Conservation (phyloP, 2,329 filamentous ascomycete species). For the Cordyceps tenuipes region DNA sequence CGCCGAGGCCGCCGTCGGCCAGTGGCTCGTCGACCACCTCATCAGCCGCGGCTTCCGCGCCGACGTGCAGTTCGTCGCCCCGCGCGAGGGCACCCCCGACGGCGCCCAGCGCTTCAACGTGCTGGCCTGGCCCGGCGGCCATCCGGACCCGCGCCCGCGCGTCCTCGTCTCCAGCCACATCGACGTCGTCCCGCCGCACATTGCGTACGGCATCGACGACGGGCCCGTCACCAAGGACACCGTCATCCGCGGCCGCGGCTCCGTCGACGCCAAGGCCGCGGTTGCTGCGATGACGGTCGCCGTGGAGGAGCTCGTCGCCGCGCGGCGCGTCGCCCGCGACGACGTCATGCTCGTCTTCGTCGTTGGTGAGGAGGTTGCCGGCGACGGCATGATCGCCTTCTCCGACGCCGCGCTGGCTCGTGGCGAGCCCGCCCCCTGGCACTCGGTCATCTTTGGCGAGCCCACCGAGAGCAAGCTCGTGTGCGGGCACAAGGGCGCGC, state of each 20-base stretch:
- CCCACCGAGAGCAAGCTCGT: conserved; percentile 84
- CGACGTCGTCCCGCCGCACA: conserved; percentile 66
- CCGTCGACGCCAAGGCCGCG: conserved; percentile 62
- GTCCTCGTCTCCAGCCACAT: conserved; percentile 74
- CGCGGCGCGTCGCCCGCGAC: conserved; percentile 31
- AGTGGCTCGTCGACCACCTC: conserved; percentile 62
- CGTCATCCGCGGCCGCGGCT: conserved; percentile 63
- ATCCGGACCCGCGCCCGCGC: conserved; percentile 40
- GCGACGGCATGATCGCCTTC: conserved; percentile 68
- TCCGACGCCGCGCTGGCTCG: conserved; percentile 28
- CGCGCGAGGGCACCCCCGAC: conserved; percentile 20
- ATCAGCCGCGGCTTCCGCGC: conserved; percentile 35
- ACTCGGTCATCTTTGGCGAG: conserved; percentile 82
- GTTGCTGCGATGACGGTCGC: conserved; percentile 70
- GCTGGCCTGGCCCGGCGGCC: conserved; percentile 53
- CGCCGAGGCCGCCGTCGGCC: conserved; percentile 59
- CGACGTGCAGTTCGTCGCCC: conserved; percentile 32
- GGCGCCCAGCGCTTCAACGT: conserved; percentile 55
- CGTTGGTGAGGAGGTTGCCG: conserved; percentile 74
- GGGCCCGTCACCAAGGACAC: conserved; percentile 36
- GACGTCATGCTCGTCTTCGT: conserved; percentile 58
- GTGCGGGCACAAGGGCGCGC: conserved; percentile 82
- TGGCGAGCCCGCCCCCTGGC: conserved; percentile 32
- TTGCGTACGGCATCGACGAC: conserved; percentile 54
- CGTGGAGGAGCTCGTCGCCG: conserved; percentile 43